A percentile compares a stretch with the other conserved stretches of the same genome.
Evolutionary conservation across 2,329 filamentous ascomycete species (phyloP).

Genomic region (Fusarium cicatricum): DNA sequence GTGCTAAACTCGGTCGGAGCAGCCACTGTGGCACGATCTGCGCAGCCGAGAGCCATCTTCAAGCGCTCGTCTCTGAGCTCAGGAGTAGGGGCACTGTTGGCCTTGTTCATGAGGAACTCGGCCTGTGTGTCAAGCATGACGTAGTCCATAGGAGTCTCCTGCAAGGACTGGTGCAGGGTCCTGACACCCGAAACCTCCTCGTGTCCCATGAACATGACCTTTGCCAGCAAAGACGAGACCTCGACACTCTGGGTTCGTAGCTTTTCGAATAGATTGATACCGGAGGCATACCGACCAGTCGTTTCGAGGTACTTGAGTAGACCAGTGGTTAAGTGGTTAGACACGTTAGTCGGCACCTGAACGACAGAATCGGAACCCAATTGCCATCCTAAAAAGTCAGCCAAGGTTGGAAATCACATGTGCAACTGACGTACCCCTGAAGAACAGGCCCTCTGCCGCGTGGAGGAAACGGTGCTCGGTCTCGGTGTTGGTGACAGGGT

Average conservation of each 20-base stretch:
- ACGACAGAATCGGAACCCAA: conserved; percentile 96
- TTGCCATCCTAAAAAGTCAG: conserved; percentile 76
- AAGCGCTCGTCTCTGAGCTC: conserved; percentile 72
- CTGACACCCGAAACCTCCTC: conserved; percentile 97
- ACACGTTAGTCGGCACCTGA: conserved; percentile 95
- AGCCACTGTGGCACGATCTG: conserved; percentile 92
- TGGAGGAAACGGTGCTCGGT: conserved; percentile 96
- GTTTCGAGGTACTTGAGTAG: conserved; percentile 95
- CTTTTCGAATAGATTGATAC: conserved; percentile 98
- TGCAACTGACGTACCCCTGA: conserved; percentile 69
- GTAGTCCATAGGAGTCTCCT: conserved; percentile 97
- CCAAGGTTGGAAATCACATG: neutral
- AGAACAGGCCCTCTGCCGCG: conserved; percentile 93
- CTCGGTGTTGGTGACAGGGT: conserved; percentile 97
- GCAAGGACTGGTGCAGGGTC: conserved; percentile 84
- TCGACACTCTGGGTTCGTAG: conserved; percentile 89
- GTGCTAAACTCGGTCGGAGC: conserved; percentile 97
- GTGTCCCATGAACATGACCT: conserved; percentile 91
- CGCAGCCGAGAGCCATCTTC: conserved; percentile 88
- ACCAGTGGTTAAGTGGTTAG: conserved; percentile 94
- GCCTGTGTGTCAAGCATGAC: conserved; percentile 95
- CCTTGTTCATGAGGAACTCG: conserved; percentile 89
- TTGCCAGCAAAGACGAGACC: conserved; percentile 90
- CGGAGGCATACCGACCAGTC: conserved; percentile 91
- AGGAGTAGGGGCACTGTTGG: conserved; percentile 61